Evolutionary conservation across 176 grass and related monocot genomes (phyloP).

Genomic region (Carex pumila): DNA sequence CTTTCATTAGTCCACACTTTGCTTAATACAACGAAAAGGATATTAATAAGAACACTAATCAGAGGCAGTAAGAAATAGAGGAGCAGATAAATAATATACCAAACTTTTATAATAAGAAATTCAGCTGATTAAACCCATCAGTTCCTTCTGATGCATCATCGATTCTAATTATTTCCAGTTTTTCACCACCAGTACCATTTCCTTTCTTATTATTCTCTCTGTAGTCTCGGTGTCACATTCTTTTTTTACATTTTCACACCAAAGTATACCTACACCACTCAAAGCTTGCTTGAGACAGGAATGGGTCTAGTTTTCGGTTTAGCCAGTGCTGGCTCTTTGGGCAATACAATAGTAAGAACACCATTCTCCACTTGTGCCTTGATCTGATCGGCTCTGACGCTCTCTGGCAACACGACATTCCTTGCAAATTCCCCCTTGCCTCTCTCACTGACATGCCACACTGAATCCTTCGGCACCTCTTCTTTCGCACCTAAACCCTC

Average conservation of each 20-base stretch:
- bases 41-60: no score
- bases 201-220: not conserved
- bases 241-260: not conserved
- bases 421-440: slow-evolving; percentile 51
- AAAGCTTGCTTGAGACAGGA: slow-evolving; percentile 75
- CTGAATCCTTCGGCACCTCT: slow-evolving; percentile 16
- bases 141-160: not conserved
- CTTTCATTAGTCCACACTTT: no score
- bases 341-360: slow-evolving; percentile 63
- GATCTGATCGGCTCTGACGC: slow-evolving; percentile 52
- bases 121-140: not conserved
- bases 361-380: slow-evolving; percentile 61
- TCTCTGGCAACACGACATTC: slow-evolving; percentile 55
- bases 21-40: no score
- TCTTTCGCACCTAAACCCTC: not conserved
- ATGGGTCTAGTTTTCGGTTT: slow-evolving; percentile 55
- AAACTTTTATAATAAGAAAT: not conserved
- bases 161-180: not conserved
- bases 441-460: slow-evolving; percentile 79
- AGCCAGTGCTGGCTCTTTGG: slow-evolving; percentile 46
- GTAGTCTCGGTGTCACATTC: not conserved
- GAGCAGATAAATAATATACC: not conserved
- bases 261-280: not conserved
- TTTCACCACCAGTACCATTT: not conserved
- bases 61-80: no score